Conservation (phyloP, 441 rosid species). For the Eugenia klotzschiana region DNA sequence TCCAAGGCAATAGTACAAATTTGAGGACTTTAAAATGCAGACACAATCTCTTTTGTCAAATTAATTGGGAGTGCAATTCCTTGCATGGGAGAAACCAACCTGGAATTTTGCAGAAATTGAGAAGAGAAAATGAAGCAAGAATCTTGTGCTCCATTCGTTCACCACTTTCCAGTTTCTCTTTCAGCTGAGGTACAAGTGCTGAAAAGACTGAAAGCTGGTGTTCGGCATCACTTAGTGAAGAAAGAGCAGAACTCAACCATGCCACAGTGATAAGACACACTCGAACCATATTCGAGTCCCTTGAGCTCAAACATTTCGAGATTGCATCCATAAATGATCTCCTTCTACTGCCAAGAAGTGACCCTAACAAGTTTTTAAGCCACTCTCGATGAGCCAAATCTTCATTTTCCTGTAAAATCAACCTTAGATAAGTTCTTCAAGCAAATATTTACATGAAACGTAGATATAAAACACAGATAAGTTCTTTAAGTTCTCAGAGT, state of each 20-base stretch:
- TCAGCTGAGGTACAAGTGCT: slow-evolving; percentile 26
- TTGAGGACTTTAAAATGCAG: background rate
- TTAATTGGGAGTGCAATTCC: background rate
- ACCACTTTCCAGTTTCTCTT: slow-evolving; percentile 23
- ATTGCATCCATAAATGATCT: slow-evolving; percentile 24
- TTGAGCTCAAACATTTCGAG: slow-evolving; percentile 26
- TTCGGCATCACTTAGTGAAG: slow-evolving; percentile 14
- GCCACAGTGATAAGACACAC: slow-evolving; percentile 26
- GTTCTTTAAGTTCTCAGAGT: background rate
- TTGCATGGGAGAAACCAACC: slow-evolving; percentile 15
- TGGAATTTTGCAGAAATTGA: slow-evolving; percentile 36
- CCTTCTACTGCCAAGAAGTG: slow-evolving; percentile 22
- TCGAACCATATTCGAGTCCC: slow-evolving; percentile 17
- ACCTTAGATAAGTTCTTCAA: background rate
- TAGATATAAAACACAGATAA: background rate
- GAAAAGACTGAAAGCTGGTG: slow-evolving; percentile 27
- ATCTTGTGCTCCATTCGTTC: slow-evolving; percentile 21
- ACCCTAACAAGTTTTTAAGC: slow-evolving; percentile 26
- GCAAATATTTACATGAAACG: background rate
- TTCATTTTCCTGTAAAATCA: slow-evolving; percentile 22
- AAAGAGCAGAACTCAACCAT: slow-evolving; percentile 38
- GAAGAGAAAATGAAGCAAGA: slow-evolving; percentile 42
- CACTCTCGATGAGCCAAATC: slow-evolving; percentile 17
- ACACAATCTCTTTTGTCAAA: background rate
- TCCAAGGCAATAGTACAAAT: background rate